These are phyloP conservation scores for Saxispiralis lemnorum DNA, from an alignment of 495 filamentous ascomycete genomes.

Conservation along the genomic window DNA sequence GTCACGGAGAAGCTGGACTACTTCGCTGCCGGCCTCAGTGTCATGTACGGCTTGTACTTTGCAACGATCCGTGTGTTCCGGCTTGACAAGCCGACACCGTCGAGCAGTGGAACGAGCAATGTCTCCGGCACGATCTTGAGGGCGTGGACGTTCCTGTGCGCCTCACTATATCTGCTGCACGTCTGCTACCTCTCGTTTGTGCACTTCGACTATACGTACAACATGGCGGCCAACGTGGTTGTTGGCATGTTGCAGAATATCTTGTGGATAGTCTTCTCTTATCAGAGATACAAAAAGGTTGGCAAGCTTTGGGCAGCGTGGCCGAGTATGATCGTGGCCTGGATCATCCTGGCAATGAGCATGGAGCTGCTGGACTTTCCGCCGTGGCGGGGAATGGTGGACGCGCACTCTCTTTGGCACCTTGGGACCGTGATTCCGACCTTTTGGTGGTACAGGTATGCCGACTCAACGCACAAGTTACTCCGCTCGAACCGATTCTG, in stretches of 20 bases:
- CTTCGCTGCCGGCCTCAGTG: constrained; percentile 78
- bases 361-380: constrained; percentile 88
- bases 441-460: constrained; percentile 90
- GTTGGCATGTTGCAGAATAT: constrained; percentile 64
- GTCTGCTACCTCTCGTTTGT: constrained; percentile 70
- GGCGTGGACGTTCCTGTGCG: constrained; percentile 57
- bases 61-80: constrained; percentile 64
- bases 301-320: constrained; percentile 65
- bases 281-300: constrained; percentile 49
- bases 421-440: constrained; percentile 77
- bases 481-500: not conserved
- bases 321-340: constrained; percentile 84
- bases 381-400: constrained; percentile 61
- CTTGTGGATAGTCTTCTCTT: constrained; percentile 75
- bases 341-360: constrained; percentile 86
- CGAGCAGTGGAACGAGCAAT: constrained; percentile 22
- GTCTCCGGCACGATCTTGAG: constrained; percentile 36
- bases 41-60: constrained; percentile 81
- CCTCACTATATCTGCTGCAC: constrained; percentile 53
- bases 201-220: constrained; percentile 90
- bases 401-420: constrained; percentile 96
- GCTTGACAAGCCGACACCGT: constrained; percentile 45
- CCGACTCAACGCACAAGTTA: constrained; percentile 16
- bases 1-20: constrained; percentile 90
- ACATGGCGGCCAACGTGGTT: constrained; percentile 86